Evolutionary conservation across 345 rosid genomes (phyloP), one percentile per base, ranked within the genome.

Genomic region (Citrus unshiu): DNA sequence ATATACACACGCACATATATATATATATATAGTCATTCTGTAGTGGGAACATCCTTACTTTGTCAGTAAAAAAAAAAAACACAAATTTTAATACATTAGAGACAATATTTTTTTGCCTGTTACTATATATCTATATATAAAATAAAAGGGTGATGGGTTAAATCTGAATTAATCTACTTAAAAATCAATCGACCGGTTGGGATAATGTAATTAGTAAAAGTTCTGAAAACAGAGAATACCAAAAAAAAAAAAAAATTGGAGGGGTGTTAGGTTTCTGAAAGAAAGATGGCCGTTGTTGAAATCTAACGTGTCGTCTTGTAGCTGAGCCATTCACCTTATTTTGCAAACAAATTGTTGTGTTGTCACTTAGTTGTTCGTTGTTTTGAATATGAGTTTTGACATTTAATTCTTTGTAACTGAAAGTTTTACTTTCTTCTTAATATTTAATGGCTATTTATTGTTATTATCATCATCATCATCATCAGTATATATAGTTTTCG

Each of bases 311-410:
- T 68, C 74, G 54, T 29, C 4, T 14, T 58, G 54, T 5, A 72
- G 14, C 60, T 57, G 30, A 72, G 66, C 51, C 66, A 4, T 64
- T 40, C 30, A 12, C 74, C 29, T 35, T 54, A 56, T 72, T 54
- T 58, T 68, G 77, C 74, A 37, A 77, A 57, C 16, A 2, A 18
- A 21, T 30, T 18, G 13, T 37, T 13, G 57, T 75, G 74, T 49
- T 66, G 80, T 71, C 73, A 75, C 67, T 18, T 61, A 6, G 4
- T 16, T 13, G 46, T 22, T 29, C 5, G 62, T 54, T 25, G 65
- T 27, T 39, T 35, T 40, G 34, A 16, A 73, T 70, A 51, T 25
- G 27, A 46, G 21, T 70, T 78, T 46, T 79, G 78, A 74, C 70
- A 64, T 39, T 54, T 54, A 54, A 54, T 62, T 27, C 37, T 74